Evolutionary conservation across 1,284 basidiomycete species (phyloP).

Genomic region (Schizophyllum amplum): DNA sequence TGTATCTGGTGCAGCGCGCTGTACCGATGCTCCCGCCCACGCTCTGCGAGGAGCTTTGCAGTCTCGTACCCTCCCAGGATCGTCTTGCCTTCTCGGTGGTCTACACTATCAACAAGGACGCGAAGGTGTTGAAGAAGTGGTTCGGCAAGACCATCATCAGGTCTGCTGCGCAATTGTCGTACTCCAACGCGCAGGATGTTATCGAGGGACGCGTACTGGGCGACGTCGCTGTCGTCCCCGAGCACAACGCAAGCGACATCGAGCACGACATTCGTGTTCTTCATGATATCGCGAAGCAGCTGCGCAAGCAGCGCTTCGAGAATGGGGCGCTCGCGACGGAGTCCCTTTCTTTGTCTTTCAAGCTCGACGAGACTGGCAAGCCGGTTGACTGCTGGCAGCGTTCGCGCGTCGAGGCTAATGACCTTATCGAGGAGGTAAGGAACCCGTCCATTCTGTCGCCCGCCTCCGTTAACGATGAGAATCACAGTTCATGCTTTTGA

Average conservation of each 20-base stretch:
- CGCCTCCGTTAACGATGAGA: neutral
- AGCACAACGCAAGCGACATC: constrained; percentile 54
- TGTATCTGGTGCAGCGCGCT: constrained; percentile 91
- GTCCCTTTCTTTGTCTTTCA: constrained; percentile 70
- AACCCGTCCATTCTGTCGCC: neutral
- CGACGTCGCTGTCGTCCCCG: constrained; percentile 42
- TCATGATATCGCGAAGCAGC: constrained; percentile 61
- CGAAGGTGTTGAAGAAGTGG: constrained; percentile 79
- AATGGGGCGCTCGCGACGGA: constrained; percentile 75
- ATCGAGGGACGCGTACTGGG: constrained; percentile 69
- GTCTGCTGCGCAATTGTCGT: constrained; percentile 82
- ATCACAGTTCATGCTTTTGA: constrained; percentile 85
- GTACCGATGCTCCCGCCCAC: constrained; percentile 95
- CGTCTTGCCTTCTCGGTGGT: constrained; percentile 85
- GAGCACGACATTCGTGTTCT: constrained; percentile 73
- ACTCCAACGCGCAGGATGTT: constrained; percentile 73
- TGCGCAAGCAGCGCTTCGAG: constrained; percentile 72
- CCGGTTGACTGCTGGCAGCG: constrained; percentile 76
- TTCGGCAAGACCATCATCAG: constrained; percentile 91
- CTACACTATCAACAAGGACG: constrained; percentile 84
- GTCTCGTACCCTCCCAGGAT: constrained; percentile 80
- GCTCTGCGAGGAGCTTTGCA: constrained; percentile 89
- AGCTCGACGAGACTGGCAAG: constrained; percentile 74
- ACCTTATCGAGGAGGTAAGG: constrained; percentile 82
- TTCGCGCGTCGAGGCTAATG: constrained; percentile 65